Base-by-base conservation (phyloP, 805 yeast genomes). In the Kuraishia capsulata region DNA sequence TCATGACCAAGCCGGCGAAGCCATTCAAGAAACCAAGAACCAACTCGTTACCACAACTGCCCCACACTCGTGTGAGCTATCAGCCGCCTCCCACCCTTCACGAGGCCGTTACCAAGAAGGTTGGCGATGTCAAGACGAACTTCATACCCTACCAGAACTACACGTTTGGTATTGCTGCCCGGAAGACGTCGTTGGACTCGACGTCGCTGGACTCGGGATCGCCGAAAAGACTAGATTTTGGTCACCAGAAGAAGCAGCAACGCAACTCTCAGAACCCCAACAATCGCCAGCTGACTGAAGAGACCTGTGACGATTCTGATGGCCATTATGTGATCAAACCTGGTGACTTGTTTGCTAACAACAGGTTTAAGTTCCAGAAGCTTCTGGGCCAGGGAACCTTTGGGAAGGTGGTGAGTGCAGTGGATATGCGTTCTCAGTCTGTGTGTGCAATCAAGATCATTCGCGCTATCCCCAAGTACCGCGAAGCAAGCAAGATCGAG, bases 401-500 rank as follows among this genome's bases (percentile, higher is more conserved):
- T 63, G 96, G 96, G 11, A 87, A 84, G 52, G 96, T 88, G 5
- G 81, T 83, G 30, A 78, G 81, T 41, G 92, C 94, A n/a, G 70
- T 69, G 47, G 97, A 92, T 54, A 64, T 69, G 38, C 60, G 67
- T 16, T 67, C 73, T 33, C 64, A 76, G 21, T 66, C 70, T 38
- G 67, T 68, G 42, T 92, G 87, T 33, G 99, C 99, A 2, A 82
- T 92, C 43, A 92, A 92, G 57, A 84, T 92, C 44, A 92, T 92
- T 37, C 70, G 95, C 41, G 86, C 96, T 17, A 82, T 92, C 19
- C 95, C 88, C 19, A 86, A 94, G 63, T 92, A 92, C 58, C 71
- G 97, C 39, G 97, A 89, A 53, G 98, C 98, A 3, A 86, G 96
- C 11, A 85, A 82, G 58, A 87, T 89, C 40, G 99, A 92, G 62